Evolutionary conservation across 345 rosid species (phyloP).

Genomic region (Aquilaria yunnanensis): DNA sequence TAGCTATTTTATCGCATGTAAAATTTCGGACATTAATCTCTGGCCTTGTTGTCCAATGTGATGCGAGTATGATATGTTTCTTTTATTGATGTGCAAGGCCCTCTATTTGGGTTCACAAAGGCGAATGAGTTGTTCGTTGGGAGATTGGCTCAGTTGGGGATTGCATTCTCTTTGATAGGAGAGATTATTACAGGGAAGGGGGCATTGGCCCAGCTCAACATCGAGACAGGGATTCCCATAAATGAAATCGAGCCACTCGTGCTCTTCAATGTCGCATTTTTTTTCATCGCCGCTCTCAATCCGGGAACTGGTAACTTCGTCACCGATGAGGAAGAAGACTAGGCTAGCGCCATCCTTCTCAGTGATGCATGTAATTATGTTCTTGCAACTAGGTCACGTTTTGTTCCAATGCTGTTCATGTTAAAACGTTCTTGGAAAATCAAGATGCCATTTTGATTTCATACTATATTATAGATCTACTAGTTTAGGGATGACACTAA

Average conservation of each 20-base stretch:
- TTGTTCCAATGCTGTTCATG: no score
- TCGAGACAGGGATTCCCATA: conserved; percentile 92
- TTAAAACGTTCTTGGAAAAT: no score
- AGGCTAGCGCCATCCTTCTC: not conserved
- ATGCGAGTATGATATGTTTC: no score
- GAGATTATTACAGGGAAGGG: conserved; percentile 94
- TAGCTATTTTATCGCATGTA: no score
- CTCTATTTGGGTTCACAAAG: conserved; percentile 91
- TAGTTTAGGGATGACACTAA: no score
- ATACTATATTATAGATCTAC: no score
- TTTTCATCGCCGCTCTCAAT: conserved; percentile 87
- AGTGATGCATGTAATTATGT: not conserved
- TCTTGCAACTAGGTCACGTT: no score
- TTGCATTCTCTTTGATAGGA: conserved; percentile 90
- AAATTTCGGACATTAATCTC: no score
- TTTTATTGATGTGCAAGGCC: conserved; percentile 40
- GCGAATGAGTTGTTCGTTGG: conserved; percentile 91
- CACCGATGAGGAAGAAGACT: conserved; percentile 64
- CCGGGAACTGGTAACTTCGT: conserved; percentile 92
- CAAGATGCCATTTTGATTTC: no score
- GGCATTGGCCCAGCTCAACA: conserved; percentile 92
- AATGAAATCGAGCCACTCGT: conserved; percentile 89
- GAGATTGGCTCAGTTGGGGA: conserved; percentile 91
- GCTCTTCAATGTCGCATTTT: conserved; percentile 80
- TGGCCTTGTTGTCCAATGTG: no score